Evolutionary conservation across 108 stramenopile species (phyloP).

Genomic region (Skeletonema marinoi): DNA sequence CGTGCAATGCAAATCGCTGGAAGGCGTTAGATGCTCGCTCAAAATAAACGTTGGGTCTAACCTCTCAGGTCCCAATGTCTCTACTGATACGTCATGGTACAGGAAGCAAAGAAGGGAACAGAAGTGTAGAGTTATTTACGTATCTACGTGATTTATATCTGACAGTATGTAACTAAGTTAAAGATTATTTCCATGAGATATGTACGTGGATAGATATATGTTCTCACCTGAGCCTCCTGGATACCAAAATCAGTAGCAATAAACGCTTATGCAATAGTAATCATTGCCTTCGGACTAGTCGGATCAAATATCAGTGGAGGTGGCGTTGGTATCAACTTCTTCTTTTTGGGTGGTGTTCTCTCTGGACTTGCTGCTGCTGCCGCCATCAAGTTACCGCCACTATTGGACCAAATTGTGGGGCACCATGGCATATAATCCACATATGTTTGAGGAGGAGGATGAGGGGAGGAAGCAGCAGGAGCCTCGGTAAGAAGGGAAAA

Average conservation of each 20-base stretch:
- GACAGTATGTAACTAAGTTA: neutral
- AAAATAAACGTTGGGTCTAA: too few relatives aligned
- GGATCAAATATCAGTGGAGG: constrained; percentile 12
- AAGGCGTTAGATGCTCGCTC: too few relatives aligned
- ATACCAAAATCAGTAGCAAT: constrained; percentile 34
- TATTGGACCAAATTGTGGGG: too few relatives aligned
- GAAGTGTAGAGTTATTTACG: too few relatives aligned
- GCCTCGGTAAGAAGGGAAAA: neutral
- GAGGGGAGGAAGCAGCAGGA: neutral
- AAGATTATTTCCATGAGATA: neutral
- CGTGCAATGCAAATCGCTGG: too few relatives aligned
- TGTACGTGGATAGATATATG: neutral
- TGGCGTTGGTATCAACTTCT: neutral
- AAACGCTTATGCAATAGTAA: constrained; percentile 23
- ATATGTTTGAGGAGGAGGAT: neutral
- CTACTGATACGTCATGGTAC: too few relatives aligned
- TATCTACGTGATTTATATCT: too few relatives aligned
- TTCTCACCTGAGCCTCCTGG: constrained; percentile 4
- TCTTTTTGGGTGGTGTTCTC: too few relatives aligned
- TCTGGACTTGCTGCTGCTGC: too few relatives aligned
- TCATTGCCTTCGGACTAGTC: constrained; percentile 15
- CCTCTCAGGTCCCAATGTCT: too few relatives aligned
- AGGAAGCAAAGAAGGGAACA: too few relatives aligned
- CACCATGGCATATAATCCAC: too few relatives aligned
- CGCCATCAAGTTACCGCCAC: neutral